phyloP scores from a whole-genome alignment of 179 eudicot genomes.

The Silene noctiflora region DNA sequence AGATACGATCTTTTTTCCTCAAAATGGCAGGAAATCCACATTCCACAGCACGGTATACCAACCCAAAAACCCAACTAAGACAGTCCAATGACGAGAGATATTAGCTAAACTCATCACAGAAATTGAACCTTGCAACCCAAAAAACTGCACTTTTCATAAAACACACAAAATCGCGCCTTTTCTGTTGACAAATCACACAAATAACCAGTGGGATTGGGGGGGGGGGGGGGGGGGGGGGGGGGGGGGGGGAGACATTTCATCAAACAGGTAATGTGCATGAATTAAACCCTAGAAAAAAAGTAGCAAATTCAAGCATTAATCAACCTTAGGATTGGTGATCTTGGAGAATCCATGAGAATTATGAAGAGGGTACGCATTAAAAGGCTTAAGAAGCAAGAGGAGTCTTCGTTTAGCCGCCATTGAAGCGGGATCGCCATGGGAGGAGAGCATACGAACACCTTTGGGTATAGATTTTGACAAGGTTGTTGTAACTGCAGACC shows the following conservation, averaged over 20 bases:
- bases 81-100: background rate
- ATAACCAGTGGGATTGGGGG: too few species aligned
- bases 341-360: conserved; percentile 23
- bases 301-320: background rate
- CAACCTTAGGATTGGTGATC: conserved; percentile 47
- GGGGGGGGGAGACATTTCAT: conserved; percentile 8
- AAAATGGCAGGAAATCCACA: background rate
- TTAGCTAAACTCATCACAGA: background rate
- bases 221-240: too few species aligned
- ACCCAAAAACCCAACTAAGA: background rate
- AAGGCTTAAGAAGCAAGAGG: conserved; percentile 67
- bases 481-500: background rate
- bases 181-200: background rate
- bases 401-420: conserved; percentile 57
- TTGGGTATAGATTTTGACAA: background rate
- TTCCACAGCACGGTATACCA: background rate
- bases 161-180: background rate
- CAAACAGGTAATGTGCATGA: conserved; percentile 21
- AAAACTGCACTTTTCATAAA: background rate
- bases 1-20: background rate
- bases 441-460: conserved; percentile 15
- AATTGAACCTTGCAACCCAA: background rate
- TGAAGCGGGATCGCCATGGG: conserved; percentile 14
- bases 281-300: background rate
- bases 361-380: conserved; percentile 42